Percentiles rank a stretch among this genome's conserved stretches.
These are phyloP conservation scores for Digitaria exilis DNA, from an alignment of 202 grass and related monocot species.

Conservation along the genomic window DNA sequence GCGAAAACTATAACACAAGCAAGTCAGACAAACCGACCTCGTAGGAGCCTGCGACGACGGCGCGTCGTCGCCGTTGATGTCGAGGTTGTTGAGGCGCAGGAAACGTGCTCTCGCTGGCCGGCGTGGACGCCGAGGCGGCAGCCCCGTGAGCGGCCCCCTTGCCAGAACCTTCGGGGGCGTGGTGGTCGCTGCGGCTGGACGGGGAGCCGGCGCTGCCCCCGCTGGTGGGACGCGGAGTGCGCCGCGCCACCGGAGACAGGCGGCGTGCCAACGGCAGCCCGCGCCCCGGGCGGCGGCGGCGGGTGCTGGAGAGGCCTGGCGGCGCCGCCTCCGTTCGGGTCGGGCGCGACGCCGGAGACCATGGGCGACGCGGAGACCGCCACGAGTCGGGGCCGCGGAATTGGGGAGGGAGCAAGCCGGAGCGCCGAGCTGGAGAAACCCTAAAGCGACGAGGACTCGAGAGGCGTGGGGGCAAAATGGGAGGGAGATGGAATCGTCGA, in stretches of 20 bases:
- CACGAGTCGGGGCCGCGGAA: constrained; percentile 21
- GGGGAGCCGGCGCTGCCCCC: constrained; percentile 66
- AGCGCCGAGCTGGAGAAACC: constrained; percentile 45
- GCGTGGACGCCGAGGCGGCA: constrained; percentile 40
- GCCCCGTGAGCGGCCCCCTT: constrained; percentile 11
- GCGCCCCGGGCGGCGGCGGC: not conserved
- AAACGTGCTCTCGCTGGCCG: constrained; percentile 70
- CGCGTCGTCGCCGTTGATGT: constrained; percentile 81
- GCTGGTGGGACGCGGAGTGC: constrained; percentile 71
- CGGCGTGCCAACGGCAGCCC: constrained; percentile 4
- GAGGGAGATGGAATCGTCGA: constrained; percentile 35
- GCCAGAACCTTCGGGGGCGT: constrained; percentile 13
- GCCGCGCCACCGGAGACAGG: constrained; percentile 43
- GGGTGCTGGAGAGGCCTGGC: not conserved
- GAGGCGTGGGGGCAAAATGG: constrained; percentile 36
- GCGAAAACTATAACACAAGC: not conserved
- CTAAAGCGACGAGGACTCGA: constrained; percentile 27
- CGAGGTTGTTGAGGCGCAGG: constrained; percentile 72
- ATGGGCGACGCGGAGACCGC: constrained; percentile 26
- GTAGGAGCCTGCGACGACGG: constrained; percentile 64
- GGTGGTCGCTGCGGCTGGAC: constrained; percentile 58
- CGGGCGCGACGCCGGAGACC: constrained; percentile 42
- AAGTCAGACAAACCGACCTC: constrained; percentile 45
- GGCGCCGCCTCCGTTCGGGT: constrained; percentile 21
- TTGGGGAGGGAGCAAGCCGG: constrained; percentile 16